A percentile compares a stretch with the other conserved stretches of the same genome.
phyloP scores from a whole-genome alignment of 2,329 filamentous ascomycete species.

The Scedosporium aurantiacum region DNA sequence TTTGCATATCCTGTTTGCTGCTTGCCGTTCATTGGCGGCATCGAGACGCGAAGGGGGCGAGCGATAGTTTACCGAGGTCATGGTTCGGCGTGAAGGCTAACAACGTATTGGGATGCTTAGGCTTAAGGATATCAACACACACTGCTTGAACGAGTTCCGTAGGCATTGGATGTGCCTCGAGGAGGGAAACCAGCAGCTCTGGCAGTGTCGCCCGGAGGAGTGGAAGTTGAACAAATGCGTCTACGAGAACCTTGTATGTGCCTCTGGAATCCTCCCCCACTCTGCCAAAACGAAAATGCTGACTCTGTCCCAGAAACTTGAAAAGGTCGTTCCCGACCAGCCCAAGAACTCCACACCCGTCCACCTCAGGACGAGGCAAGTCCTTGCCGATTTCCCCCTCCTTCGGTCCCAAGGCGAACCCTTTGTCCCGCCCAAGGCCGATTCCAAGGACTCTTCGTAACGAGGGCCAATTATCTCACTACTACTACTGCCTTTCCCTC shows the following conservation, averaged over 20 bases:
- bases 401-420: constrained; percentile 31
- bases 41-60: background rate
- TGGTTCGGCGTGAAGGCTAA: constrained; percentile 1
- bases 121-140: constrained; percentile 89
- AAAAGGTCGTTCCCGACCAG: constrained; percentile 69
- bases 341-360: constrained; percentile 61
- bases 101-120: constrained; percentile 33
- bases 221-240: constrained; percentile 91
- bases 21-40: too few relatives aligned
- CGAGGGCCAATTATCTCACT: background rate
- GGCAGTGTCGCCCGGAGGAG: constrained; percentile 84
- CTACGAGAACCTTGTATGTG: constrained; percentile 81
- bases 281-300: background rate
- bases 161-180: constrained; percentile 93
- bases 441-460: constrained; percentile 17
- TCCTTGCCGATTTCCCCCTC: constrained; percentile 45
- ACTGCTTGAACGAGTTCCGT: constrained; percentile 84
- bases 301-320: constrained; percentile 50
- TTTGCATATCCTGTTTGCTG: background rate
- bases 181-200: constrained; percentile 94
- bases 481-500: background rate
- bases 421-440: constrained; percentile 23
- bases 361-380: constrained; percentile 57
- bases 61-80: background rate
- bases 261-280: background rate